Evolutionary conservation across 495 filamentous ascomycete genomes (phyloP).

Genomic region (Penicillium atrosanguineum): DNA sequence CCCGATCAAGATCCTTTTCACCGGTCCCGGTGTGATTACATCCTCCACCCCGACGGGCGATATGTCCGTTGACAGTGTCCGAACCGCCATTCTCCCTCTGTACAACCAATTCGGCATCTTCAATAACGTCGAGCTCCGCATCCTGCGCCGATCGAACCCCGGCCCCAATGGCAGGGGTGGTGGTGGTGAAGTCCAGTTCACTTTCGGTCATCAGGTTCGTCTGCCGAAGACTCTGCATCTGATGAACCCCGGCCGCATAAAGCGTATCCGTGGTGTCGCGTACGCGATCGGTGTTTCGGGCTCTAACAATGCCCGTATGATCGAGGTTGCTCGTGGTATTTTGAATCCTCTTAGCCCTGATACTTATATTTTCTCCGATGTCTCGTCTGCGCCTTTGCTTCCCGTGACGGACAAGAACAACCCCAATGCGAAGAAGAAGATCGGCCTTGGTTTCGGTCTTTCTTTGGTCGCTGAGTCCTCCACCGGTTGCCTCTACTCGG

Average conservation of each 20-base stretch:
- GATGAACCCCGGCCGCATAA: slow-evolving; percentile 82
- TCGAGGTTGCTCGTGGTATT: slow-evolving; percentile 81
- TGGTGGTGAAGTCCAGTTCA: slow-evolving; percentile 86
- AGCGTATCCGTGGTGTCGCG: slow-evolving; percentile 86
- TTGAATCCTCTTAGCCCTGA: slow-evolving; percentile 83
- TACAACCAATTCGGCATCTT: slow-evolving; percentile 88
- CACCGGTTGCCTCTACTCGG: slow-evolving; percentile 78
- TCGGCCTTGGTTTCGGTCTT: slow-evolving; percentile 85
- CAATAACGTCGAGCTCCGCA: slow-evolving; percentile 81
- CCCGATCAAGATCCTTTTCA: slow-evolving; percentile 82
- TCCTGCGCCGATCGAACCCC: slow-evolving; percentile 73
- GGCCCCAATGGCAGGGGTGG: slow-evolving; percentile 72
- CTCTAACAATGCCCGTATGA: slow-evolving; percentile 93
- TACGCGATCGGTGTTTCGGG: slow-evolving; percentile 87
- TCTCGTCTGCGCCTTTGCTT: slow-evolving; percentile 70
- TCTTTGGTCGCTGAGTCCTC: slow-evolving; percentile 89
- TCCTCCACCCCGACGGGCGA: slow-evolving; percentile 77
- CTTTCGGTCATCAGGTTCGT: slow-evolving; percentile 87
- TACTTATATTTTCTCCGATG: slow-evolving; percentile 80
- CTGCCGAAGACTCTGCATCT: slow-evolving; percentile 90
- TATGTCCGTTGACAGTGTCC: slow-evolving; percentile 85
- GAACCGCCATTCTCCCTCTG: slow-evolving; percentile 86
- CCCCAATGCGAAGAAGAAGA: slow-evolving; percentile 61
- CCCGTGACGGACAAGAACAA: slow-evolving; percentile 59
- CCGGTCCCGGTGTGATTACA: slow-evolving; percentile 92